phyloP scores from a whole-genome alignment of 179 eudicot genomes.

The Vitellaria paradoxa region DNA sequence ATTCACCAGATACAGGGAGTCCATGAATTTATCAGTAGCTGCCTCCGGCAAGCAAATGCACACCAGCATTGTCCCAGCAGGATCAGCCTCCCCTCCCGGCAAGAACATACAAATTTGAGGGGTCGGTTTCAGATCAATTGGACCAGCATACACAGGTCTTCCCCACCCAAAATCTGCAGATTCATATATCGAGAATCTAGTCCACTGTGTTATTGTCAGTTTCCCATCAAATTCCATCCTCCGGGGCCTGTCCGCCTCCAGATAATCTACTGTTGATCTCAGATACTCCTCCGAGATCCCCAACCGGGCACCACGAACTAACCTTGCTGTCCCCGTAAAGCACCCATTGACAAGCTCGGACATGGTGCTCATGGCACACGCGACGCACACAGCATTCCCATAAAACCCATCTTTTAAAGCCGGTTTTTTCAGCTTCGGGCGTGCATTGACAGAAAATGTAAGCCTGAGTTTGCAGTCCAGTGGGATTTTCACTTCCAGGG shows the following conservation, averaged over 20 bases:
- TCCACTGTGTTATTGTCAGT: slow-evolving; percentile 90
- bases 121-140: slow-evolving; percentile 86
- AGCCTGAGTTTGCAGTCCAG: slow-evolving; percentile 59
- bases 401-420: slow-evolving; percentile 73
- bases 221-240: slow-evolving; percentile 88
- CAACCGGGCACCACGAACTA: slow-evolving; percentile 65
- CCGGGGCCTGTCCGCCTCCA: slow-evolving; percentile 63
- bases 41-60: slow-evolving; percentile 89
- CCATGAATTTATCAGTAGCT: slow-evolving; percentile 47
- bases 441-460: slow-evolving; percentile 81
- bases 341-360: slow-evolving; percentile 38
- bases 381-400: slow-evolving; percentile 84
- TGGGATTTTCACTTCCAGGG: slow-evolving; percentile 64
- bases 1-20: slow-evolving; percentile 35
- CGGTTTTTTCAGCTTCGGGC: slow-evolving; percentile 54
- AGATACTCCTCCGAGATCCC: slow-evolving; percentile 67
- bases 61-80: slow-evolving; percentile 58
- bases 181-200: slow-evolving; percentile 81
- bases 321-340: slow-evolving; percentile 31
- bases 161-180: slow-evolving; percentile 96
- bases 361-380: slow-evolving; percentile 63
- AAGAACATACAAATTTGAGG: slow-evolving; percentile 88
- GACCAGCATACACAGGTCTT: slow-evolving; percentile 80
- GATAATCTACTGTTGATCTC: slow-evolving; percentile 73
- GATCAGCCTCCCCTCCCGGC: slow-evolving; percentile 57